A percentile compares a stretch with the other conserved stretches of the same genome.
Evolutionary conservation across 768 basidiomycete genomes (phyloP).

Genomic region (Tylopilus plumbeoviolaceoides): DNA sequence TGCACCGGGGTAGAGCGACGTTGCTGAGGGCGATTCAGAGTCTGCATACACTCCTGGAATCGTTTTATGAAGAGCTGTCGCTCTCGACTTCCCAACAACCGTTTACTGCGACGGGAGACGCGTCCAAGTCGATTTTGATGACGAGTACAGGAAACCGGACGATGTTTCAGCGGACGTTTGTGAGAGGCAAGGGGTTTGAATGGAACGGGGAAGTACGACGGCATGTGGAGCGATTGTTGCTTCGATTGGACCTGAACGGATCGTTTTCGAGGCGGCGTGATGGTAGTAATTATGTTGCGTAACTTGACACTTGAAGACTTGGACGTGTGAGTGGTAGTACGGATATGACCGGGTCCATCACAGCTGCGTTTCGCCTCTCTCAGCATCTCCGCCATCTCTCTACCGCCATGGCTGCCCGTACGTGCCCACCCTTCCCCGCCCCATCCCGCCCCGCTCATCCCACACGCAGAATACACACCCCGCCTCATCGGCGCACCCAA

Average conservation of each 20-base stretch:
- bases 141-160: slow-evolving; percentile 47
- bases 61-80: slow-evolving; percentile 80
- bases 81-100: slow-evolving; percentile 73
- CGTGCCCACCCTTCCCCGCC: not conserved
- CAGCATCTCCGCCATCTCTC: slow-evolving; percentile 62
- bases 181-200: slow-evolving; percentile 49
- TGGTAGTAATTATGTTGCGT: too few relatives aligned
- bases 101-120: slow-evolving; percentile 56
- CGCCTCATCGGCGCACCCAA: slow-evolving; percentile 86
- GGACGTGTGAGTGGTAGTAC: not conserved
- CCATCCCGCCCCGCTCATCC: not conserved
- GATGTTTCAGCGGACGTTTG: slow-evolving; percentile 46
- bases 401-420: slow-evolving; percentile 41
- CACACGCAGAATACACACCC: slow-evolving; percentile 55
- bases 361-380: slow-evolving; percentile 43
- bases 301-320: too few relatives aligned
- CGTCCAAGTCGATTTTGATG: slow-evolving; percentile 69
- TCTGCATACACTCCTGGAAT: slow-evolving; percentile 59
- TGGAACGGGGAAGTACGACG: slow-evolving; percentile 67
- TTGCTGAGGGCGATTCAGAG: slow-evolving; percentile 40
- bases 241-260: slow-evolving; percentile 84
- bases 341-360: slow-evolving; percentile 28
- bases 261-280: slow-evolving; percentile 53
- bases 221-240: slow-evolving; percentile 76
- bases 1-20: not conserved